A percentile compares a stretch with the other conserved stretches of the same genome.
Evolutionary conservation across 768 basidiomycete species (phyloP).

Genomic region (Mycena galericulata): DNA sequence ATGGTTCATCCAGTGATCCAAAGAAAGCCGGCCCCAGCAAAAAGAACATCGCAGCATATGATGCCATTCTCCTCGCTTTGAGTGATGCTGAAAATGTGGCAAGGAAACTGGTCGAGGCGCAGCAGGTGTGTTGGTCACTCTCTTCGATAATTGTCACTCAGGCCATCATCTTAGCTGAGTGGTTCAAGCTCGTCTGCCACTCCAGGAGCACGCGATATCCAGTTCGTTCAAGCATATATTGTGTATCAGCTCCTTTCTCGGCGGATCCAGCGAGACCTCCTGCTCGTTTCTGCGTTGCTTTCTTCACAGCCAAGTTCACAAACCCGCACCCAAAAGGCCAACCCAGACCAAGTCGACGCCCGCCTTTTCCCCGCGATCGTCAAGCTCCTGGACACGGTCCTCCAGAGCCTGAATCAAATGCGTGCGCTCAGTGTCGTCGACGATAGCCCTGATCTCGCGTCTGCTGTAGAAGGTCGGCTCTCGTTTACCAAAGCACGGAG

Average conservation of each 20-base stretch:
- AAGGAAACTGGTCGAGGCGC: constrained; percentile 83
- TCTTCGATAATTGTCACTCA: constrained; percentile 15
- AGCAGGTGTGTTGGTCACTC: constrained; percentile 62
- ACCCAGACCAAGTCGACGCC: constrained; percentile 66
- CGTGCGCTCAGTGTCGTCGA: constrained; percentile 86
- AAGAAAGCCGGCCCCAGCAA: constrained; percentile 63
- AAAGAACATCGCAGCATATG: constrained; percentile 87
- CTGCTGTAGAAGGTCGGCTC: constrained; percentile 81
- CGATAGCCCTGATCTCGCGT: constrained; percentile 85
- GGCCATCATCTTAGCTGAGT: constrained; percentile 46
- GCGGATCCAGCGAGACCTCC: constrained; percentile 89
- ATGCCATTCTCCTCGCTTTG: constrained; percentile 83
- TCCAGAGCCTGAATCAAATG: constrained; percentile 90
- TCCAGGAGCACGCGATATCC: constrained; percentile 73
- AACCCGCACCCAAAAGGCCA: constrained; percentile 40
- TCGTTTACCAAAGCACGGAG: constrained; percentile 81
- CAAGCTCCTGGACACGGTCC: constrained; percentile 86
- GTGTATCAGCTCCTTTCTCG: constrained; percentile 88
- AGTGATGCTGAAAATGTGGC: constrained; percentile 93
- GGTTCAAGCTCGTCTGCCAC: constrained; percentile 52
- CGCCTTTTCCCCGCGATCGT: constrained; percentile 89
- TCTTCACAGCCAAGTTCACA: constrained; percentile 53
- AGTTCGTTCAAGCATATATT: constrained; percentile 89
- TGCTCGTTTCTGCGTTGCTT: constrained; percentile 77
- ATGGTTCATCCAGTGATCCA: constrained; percentile 44